Evolutionary conservation across 1,284 basidiomycete genomes (phyloP).

Genomic region (Microbotryum silenes-acaulis): DNA sequence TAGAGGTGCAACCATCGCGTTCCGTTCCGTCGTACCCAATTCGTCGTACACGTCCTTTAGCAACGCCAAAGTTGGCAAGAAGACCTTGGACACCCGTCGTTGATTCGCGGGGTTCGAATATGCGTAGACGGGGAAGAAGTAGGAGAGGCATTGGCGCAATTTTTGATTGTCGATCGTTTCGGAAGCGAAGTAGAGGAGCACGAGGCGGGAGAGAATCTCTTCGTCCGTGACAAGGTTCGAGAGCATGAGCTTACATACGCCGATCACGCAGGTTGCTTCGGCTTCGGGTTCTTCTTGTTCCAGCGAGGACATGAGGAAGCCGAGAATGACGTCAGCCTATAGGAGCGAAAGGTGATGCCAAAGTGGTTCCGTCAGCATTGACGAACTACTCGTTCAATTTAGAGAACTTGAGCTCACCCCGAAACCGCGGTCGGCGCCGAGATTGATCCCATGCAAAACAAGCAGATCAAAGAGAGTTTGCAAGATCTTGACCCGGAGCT

Average conservation of each 20-base stretch:
- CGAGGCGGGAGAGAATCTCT: conserved; percentile 67
- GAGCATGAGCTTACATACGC: conserved; percentile 82
- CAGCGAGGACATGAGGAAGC: conserved; percentile 67
- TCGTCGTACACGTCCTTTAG: conserved; percentile 62
- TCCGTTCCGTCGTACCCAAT: conserved; percentile 57
- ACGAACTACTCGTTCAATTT: not conserved
- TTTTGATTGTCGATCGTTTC: conserved; percentile 78
- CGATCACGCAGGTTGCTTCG: conserved; percentile 71
- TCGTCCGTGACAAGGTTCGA: conserved; percentile 72
- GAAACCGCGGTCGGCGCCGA: conserved; percentile 48
- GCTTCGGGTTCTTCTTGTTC: conserved; percentile 65
- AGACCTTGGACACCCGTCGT: conserved; percentile 65
- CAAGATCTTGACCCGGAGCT: conserved; percentile 70
- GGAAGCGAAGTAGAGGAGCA: conserved; percentile 78
- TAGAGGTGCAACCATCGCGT: conserved; percentile 64
- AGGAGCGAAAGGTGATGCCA: not conserved
- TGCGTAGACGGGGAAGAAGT: conserved; percentile 92
- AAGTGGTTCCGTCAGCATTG: not conserved
- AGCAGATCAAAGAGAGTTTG: conserved; percentile 85
- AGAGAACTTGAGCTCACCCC: conserved; percentile 17
- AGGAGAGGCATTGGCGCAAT: conserved; percentile 84
- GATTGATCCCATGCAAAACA: conserved; percentile 77
- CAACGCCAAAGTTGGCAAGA: conserved; percentile 64
- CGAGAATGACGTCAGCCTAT: conserved; percentile 61
- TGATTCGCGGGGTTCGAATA: conserved; percentile 78